A percentile compares a stretch with the other conserved stretches of the same genome.
Conservation (phyloP, 176 grass and related monocot species). For the Carex littledalei region DNA sequence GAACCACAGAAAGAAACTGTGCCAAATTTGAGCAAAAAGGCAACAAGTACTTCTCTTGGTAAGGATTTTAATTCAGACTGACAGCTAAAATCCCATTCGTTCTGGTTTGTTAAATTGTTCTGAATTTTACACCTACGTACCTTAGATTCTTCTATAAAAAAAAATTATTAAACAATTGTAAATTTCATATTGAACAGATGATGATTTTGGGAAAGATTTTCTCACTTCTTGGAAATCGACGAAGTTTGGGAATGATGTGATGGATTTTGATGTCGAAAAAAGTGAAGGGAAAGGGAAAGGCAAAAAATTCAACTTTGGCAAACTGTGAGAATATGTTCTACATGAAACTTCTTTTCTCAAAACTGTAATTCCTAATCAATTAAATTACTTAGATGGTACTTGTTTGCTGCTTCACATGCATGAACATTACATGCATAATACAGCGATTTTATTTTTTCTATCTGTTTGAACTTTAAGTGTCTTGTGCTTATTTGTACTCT, state of each 20-base stretch:
- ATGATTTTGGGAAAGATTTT: conserved; percentile 88
- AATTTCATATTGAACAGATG: conserved; percentile 44
- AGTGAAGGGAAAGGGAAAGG: conserved; percentile 41
- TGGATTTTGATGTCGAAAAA: conserved; percentile 65
- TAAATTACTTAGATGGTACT: not conserved
- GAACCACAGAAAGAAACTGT: conserved; percentile 56
- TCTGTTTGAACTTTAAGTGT: not conserved
- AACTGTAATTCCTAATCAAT: not conserved
- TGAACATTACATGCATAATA: not conserved
- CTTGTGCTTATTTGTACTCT: not conserved
- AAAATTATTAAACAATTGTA: not conserved
- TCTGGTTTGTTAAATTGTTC: not conserved
- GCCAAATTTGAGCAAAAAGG: conserved; percentile 35
- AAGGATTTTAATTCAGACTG: conserved; percentile 22
- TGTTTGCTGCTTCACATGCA: not conserved
- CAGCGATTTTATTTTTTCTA: not conserved
- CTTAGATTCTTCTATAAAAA: not conserved
- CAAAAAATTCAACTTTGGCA: conserved; percentile 81
- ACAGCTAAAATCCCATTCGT: not conserved
- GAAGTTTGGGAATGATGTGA: conserved; percentile 45
- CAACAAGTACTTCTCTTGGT: conserved; percentile 54
- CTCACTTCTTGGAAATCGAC: conserved; percentile 71
- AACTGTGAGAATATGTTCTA: conserved; percentile 57
- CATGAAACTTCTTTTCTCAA: not conserved
- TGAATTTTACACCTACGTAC: not conserved